A percentile compares a stretch with the other conserved stretches of the same genome.
Evolutionary conservation across 805 yeast genomes (phyloP).

Genomic region (Starmerella vaccinii): DNA sequence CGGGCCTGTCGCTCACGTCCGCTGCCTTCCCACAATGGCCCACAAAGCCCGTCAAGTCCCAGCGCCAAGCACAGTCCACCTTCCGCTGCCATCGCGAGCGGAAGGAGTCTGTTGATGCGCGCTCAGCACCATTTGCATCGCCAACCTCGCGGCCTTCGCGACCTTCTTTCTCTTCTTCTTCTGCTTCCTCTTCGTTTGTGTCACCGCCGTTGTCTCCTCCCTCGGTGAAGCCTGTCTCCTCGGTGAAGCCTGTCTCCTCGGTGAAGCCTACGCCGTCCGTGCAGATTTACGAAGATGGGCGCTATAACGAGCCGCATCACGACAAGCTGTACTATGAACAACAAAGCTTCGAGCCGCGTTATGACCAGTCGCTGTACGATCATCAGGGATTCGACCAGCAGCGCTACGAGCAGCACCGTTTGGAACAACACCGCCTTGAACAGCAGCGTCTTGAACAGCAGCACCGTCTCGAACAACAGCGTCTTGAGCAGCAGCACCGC

Average conservation of each 20-base stretch:
- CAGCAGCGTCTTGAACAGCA: too few species aligned
- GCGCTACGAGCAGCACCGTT: too few species aligned
- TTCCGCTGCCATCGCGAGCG: conserved; percentile 1
- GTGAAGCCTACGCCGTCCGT: too few species aligned
- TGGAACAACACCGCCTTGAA: too few species aligned
- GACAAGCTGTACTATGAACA: too few species aligned
- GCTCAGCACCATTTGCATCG: not conserved
- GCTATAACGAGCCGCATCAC: too few species aligned
- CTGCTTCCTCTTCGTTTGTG: not conserved
- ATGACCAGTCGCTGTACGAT: too few species aligned
- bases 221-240: not conserved
- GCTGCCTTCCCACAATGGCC: not conserved
- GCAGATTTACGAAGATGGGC: too few species aligned
- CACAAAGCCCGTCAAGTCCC: not conserved
- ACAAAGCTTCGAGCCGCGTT: too few species aligned
- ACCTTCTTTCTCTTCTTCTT: not conserved
- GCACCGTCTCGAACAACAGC: too few species aligned
- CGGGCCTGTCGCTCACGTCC: conserved; percentile 5
- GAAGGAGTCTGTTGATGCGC: not conserved
- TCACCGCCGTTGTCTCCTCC: not conserved
- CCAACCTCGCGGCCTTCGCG: not conserved
- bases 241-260: not conserved
- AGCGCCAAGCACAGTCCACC: not conserved
- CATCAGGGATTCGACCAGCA: too few species aligned
- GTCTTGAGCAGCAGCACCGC: too few species aligned